These are phyloP conservation scores for Ganoderma boninense DNA, from an alignment of 1,284 basidiomycete species.

Conservation along the genomic window DNA sequence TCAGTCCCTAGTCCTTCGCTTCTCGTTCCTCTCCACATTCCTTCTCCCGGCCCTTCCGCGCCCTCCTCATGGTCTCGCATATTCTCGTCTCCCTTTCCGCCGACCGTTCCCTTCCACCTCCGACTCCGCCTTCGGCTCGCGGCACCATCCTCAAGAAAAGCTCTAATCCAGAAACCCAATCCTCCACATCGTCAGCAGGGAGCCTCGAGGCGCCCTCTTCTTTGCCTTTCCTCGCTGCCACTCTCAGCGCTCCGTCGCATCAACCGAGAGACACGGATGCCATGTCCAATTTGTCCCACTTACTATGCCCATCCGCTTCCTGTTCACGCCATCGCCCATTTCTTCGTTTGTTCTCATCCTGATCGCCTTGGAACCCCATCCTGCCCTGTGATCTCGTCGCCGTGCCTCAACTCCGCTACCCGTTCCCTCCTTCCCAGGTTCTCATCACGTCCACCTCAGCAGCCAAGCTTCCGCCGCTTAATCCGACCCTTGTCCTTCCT, in stretches of 20 bases:
- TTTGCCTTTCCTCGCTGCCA: neutral
- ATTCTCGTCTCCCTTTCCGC: neutral
- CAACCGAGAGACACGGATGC: neutral
- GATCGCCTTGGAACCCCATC: neutral
- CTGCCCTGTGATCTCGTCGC: neutral
- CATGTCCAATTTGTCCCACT: neutral
- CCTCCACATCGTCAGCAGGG: neutral
- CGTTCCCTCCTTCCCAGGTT: neutral
- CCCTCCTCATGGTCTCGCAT: neutral
- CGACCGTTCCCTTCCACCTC: neutral
- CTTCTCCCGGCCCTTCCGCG: neutral
- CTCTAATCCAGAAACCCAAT: neutral
- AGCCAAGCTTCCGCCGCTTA: neutral
- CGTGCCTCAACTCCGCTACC: neutral
- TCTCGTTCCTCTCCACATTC: neutral
- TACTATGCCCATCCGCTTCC: neutral
- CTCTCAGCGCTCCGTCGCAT: constrained; percentile 7
- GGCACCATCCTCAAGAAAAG: neutral
- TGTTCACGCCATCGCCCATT: neutral
- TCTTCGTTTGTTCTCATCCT: neutral
- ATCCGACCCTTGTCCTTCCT: neutral
- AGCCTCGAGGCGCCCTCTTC: neutral
- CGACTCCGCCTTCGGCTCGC: neutral
- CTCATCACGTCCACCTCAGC: neutral
- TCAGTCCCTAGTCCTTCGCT: neutral